Evolutionary conservation across 2,329 filamentous ascomycete genomes (phyloP), one percentile per base, ranked within the genome.

Genomic region (Phialemoniopsis sp.): DNA sequence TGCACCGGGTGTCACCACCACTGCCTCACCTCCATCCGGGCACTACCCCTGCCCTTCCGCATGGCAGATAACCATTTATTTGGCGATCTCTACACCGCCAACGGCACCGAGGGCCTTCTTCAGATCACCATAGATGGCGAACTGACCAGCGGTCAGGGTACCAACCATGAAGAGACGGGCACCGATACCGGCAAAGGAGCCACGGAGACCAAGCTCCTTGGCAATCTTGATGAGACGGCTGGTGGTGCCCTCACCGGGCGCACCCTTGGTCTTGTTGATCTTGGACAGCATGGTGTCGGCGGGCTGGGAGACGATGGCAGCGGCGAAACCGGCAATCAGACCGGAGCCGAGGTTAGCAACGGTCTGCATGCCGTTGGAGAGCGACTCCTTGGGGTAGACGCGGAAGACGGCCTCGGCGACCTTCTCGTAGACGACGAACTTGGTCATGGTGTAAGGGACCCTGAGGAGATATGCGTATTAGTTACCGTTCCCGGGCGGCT

Each of bases 371-470:
- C 69, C 71, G 56, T 73, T 66, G 54, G 80, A 81, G 55, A 83
- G 68, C 45, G 68, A 73, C 54, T 69, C 65, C 76, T 88, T 89
- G 74, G 87, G 80, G 58, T 85, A 60, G 41, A 60, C 50, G 53
- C 65, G 58, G 74, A 80, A 89, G 68, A 83, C 63, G 49, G 71
- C 53, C 70, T 89, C 85, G 53, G 77, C 71, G 54, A 86, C 83
- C 76, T 89, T 89, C 72, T 90, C 86, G 76, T 80, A 89, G 54
- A 88, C 86, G 67, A 89, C 86, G 72, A 90, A 90, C 73, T 89
- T 89, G 75, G 86, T 73, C 82, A 89, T 88, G 63, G 86, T 90
- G 75, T 90, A 90, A 50, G 86, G 86, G 55, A 90, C 80, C 75
- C 81, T 85, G 52, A 26, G 21, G n/a, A n/a, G n/a, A n/a, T n/a